These are phyloP conservation scores for Lyophyllum shimeji DNA, from an alignment of 768 basidiomycete genomes.

Conservation along the genomic window DNA sequence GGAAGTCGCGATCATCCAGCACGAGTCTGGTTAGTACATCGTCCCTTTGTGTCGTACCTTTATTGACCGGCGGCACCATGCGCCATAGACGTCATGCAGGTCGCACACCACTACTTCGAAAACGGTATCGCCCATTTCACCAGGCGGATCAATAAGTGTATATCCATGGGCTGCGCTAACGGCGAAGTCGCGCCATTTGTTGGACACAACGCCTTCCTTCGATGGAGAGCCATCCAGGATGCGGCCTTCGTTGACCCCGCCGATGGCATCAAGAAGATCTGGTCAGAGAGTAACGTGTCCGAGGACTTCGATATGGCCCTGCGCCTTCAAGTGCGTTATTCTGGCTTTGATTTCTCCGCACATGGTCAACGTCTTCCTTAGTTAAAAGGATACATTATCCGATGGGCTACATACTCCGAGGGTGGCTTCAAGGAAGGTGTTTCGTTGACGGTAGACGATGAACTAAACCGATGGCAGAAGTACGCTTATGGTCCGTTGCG, in stretches of 20 bases:
- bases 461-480: constrained; percentile 92
- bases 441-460: constrained; percentile 85
- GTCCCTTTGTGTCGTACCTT: not conserved
- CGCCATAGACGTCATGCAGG: constrained; percentile 81
- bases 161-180: constrained; percentile 78
- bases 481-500: constrained; percentile 63
- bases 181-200: constrained; percentile 85
- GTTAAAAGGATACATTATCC: constrained; percentile 70
- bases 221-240: constrained; percentile 89
- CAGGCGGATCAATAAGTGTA: constrained; percentile 79
- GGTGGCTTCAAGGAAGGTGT: constrained; percentile 93
- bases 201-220: constrained; percentile 86
- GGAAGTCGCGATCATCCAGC: constrained; percentile 87
- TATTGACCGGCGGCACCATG: not conserved
- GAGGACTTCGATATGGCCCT: constrained; percentile 86
- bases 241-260: constrained; percentile 73
- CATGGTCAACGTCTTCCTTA: constrained; percentile 15
- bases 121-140: constrained; percentile 91
- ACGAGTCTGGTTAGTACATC: constrained; percentile 66
- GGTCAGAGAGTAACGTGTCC: constrained; percentile 81
- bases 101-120: constrained; percentile 87
- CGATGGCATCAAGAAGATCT: constrained; percentile 69
- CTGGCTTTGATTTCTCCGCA: not conserved
- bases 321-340: constrained; percentile 45
- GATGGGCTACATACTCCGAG: constrained; percentile 84